Evolutionary conservation across 2,329 filamentous ascomycete species (phyloP).

Genomic region (Thielaviopsis populi): DNA sequence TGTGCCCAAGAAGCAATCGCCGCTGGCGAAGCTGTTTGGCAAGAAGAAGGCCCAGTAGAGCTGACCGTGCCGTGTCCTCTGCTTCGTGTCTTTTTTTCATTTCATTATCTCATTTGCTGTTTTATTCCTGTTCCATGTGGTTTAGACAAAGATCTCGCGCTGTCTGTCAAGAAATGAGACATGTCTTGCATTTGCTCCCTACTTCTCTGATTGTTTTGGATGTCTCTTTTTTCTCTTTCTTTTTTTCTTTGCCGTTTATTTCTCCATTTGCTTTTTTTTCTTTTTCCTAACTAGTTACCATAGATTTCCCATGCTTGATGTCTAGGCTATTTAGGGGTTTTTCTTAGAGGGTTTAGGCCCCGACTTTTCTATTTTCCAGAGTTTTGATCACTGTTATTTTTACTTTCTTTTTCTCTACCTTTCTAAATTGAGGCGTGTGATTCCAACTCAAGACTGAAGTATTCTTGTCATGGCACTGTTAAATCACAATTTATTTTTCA

Average conservation of each 20-base stretch:
- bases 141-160: background rate
- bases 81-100: background rate
- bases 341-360: background rate
- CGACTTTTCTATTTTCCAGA: background rate
- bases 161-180: background rate
- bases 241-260: slow-evolving; percentile 2
- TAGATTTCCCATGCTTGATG: background rate
- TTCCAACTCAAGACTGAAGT: background rate
- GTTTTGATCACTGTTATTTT: background rate
- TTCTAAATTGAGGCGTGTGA: background rate
- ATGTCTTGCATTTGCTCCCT: background rate
- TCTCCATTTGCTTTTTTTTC: slow-evolving; percentile 2
- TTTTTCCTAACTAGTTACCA: background rate
- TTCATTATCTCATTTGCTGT: background rate
- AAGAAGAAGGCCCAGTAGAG: slow-evolving; percentile 24
- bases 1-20: slow-evolving; percentile 29
- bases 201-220: slow-evolving; percentile 14
- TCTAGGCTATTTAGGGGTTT: slow-evolving; percentile 4
- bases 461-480: background rate
- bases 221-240: slow-evolving; percentile 5
- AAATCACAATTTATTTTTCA: background rate
- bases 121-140: background rate
- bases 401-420: background rate
- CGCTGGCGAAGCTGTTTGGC: slow-evolving; percentile 19
- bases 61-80: background rate